phyloP scores from a whole-genome alignment of 345 rosid genomes.

The Brassica napus region DNA sequence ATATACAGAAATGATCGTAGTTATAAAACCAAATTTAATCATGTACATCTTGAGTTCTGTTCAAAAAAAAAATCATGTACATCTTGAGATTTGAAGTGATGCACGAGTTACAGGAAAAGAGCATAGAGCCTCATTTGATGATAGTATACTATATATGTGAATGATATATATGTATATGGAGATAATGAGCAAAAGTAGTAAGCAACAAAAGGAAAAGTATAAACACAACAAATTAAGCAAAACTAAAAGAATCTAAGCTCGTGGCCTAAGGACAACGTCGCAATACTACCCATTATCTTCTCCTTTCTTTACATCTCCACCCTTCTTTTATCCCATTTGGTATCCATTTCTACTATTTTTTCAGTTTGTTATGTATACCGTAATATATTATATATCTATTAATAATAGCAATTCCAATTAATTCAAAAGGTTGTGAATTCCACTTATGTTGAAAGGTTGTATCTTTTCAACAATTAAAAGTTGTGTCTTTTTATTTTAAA shows the following conservation, averaged over 20 bases:
- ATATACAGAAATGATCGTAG: slow-evolving; percentile 23
- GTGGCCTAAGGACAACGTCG: slow-evolving; percentile 35
- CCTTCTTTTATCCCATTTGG: slow-evolving; percentile 20
- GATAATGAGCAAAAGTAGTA: slow-evolving; percentile 36
- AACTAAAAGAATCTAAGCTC: slow-evolving; percentile 45
- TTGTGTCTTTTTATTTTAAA: too few species aligned
- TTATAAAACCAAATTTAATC: slow-evolving; percentile 29
- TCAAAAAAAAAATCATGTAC: slow-evolving; percentile 11
- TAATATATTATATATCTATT: not conserved
- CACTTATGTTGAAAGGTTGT: too few species aligned
- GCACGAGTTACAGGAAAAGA: slow-evolving; percentile 6
- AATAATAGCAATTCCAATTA: too few species aligned
- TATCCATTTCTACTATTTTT: slow-evolving; percentile 5
- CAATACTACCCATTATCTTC: slow-evolving; percentile 24
- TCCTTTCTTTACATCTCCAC: slow-evolving; percentile 23
- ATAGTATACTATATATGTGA: slow-evolving; percentile 21
- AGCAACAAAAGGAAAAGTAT: slow-evolving; percentile 31
- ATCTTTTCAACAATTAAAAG: too few species aligned
- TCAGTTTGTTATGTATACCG: slow-evolving; percentile 1
- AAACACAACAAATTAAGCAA: slow-evolving; percentile 31
- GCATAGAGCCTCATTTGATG: slow-evolving; percentile 5
- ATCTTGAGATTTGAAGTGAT: slow-evolving; percentile 26
- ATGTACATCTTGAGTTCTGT: slow-evolving; percentile 23
- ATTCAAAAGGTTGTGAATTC: too few species aligned
- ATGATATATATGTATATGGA: slow-evolving; percentile 14